Evolutionary conservation across 176 grass and related monocot genomes (phyloP).

Genomic region (Neostapfia colusana): DNA sequence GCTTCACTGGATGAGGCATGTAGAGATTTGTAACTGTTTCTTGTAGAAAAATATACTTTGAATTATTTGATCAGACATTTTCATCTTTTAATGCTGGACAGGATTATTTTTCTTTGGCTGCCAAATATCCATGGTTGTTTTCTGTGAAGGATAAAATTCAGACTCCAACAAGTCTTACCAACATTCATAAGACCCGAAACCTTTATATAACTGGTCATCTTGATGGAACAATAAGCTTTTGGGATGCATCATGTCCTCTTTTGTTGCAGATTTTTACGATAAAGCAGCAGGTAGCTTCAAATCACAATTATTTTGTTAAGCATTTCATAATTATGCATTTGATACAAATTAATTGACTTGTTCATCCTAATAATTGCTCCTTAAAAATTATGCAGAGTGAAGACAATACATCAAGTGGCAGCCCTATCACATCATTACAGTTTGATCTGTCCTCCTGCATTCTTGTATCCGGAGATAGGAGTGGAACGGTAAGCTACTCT

Average conservation of each 20-base stretch:
- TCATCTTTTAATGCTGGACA: slow-evolving; percentile 29
- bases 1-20: slow-evolving; percentile 60
- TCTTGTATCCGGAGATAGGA: slow-evolving; percentile 69
- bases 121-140: slow-evolving; percentile 69
- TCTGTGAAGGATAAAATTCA: slow-evolving; percentile 73
- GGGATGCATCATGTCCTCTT: slow-evolving; percentile 91
- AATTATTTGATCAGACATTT: slow-evolving; percentile 28
- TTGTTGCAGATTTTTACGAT: slow-evolving; percentile 71
- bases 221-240: slow-evolving; percentile 90
- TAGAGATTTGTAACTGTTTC: slow-evolving; percentile 40
- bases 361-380: slow-evolving; percentile 4
- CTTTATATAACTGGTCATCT: slow-evolving; percentile 86
- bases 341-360: background rate
- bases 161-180: slow-evolving; percentile 40
- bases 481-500: slow-evolving; percentile 57
- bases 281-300: slow-evolving; percentile 68
- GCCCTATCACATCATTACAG: slow-evolving; percentile 72
- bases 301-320: slow-evolving; percentile 19
- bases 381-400: slow-evolving; percentile 55
- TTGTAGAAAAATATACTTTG: slow-evolving; percentile 14
- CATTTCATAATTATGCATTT: slow-evolving; percentile 28
- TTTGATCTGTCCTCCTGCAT: slow-evolving; percentile 73
- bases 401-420: slow-evolving; percentile 50
- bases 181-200: slow-evolving; percentile 70
- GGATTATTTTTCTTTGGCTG: slow-evolving; percentile 62